Percentiles rank a stretch among this genome's conserved stretches.
Conservation (phyloP, 306 rosid genomes). For the Cicer cuneatum region DNA sequence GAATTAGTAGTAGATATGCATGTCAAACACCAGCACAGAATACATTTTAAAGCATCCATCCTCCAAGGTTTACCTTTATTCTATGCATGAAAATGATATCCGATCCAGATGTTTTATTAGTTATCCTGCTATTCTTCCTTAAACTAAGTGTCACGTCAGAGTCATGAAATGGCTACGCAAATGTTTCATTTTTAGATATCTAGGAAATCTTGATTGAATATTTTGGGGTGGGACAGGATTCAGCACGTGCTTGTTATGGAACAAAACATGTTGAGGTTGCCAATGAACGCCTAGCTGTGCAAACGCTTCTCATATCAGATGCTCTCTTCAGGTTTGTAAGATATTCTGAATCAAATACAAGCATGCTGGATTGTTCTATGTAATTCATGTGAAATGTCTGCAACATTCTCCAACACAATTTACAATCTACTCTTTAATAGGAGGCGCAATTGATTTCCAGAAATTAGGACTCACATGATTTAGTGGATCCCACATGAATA, state of each 20-base stretch:
- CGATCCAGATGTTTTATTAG: background rate
- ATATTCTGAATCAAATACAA: conserved; percentile 8
- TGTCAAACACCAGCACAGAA: background rate
- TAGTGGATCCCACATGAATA: background rate
- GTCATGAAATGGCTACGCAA: conserved; percentile 14
- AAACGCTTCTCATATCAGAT: conserved; percentile 84
- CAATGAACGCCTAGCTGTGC: conserved; percentile 90
- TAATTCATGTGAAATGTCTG: conserved; percentile 5
- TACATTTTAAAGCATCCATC: conserved; percentile 12
- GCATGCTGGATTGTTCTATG: conserved; percentile 18
- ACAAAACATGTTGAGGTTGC: conserved; percentile 96
- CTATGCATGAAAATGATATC: conserved; percentile 16
- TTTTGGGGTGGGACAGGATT: conserved; percentile 61
- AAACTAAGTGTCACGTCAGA: conserved; percentile 14
- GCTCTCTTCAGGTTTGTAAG: conserved; percentile 82
- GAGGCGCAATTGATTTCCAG: background rate
- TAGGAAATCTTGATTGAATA: conserved; percentile 40
- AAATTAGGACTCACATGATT: background rate
- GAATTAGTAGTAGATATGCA: background rate
- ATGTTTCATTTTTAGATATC: conserved; percentile 30
- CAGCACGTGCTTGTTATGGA: conserved; percentile 93
- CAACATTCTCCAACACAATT: background rate
- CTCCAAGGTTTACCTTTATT: conserved; percentile 2
- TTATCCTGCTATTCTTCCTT: background rate
- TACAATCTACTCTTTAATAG: background rate